Evolutionary conservation across 768 basidiomycete species (phyloP), one percentile per base, ranked within the genome.

Genomic region (Asterophora parasitica): DNA sequence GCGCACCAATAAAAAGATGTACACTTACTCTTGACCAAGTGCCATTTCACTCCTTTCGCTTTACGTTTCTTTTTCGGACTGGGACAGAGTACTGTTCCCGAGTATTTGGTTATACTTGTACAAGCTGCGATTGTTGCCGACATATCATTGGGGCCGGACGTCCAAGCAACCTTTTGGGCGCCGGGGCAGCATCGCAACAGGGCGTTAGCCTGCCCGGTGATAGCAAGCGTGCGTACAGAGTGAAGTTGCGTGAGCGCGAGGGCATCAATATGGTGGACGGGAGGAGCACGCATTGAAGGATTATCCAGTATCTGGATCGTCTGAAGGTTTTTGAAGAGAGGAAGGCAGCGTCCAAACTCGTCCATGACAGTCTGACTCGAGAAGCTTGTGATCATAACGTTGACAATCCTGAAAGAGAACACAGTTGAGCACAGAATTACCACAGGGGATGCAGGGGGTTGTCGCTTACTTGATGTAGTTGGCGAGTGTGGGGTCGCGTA

Each of bases 341-440:
- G 32, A 4, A 62, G 54, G 33, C 58, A 61, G 23, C 53, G 43
- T 13, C 53, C 55, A n/a, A 63, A 47, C 37, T 70, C 65, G 4
- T 26, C 13, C 5, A 58, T 20, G 5, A 62, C 54, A 3, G 46
- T 48, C 7, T 42, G 36, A n/a, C 28, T 15, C 2, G 49, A 60
- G 30, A 42, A 53, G 26, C 48, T 35, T 15, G 46, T 52, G 19
- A 62, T 49, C 8, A 55, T 27, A 2, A 61, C 56, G 19, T 60
- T 58, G 10, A 62, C 49, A 6, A 44, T 51, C 37, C 61, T 61
- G 31, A 5, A 30, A 7, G 12, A 16, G 7, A 4, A 23, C 4
- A n/a, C 9, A 39, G 23, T 5, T 13, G 27, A 27, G 38, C 20
- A 15, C 8, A 13, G 4, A 7, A n/a, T n/a, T n/a, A n/a, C n/a